Conservation (phyloP, 176 grass and related monocot genomes). For the Cenchrus fungigraminus region DNA sequence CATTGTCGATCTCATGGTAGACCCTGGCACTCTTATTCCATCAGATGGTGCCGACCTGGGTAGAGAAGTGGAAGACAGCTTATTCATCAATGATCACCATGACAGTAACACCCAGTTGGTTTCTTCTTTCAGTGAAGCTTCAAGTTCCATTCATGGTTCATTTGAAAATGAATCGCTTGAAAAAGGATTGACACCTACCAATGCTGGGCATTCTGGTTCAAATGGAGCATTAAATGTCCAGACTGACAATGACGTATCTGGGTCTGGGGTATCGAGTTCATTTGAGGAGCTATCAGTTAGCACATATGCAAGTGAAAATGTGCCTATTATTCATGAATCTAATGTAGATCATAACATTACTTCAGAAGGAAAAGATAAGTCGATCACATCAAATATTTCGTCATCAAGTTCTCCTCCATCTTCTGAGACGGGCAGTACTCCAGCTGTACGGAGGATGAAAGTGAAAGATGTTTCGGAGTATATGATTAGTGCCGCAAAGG, state of each 20-base stretch:
- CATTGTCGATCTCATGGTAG: slow-evolving; percentile 95
- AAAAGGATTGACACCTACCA: slow-evolving; percentile 45
- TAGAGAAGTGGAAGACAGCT: slow-evolving; percentile 67
- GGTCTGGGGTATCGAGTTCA: slow-evolving; percentile 49
- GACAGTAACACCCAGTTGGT: slow-evolving; percentile 44
- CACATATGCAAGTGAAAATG: slow-evolving; percentile 42
- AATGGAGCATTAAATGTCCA: slow-evolving; percentile 33
- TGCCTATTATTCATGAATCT: slow-evolving; percentile 48
- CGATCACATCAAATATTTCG: slow-evolving; percentile 38
- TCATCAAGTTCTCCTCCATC: slow-evolving; percentile 56
- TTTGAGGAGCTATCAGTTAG: slow-evolving; percentile 43
- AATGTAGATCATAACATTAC: slow-evolving; percentile 32
- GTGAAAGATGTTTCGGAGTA: slow-evolving; percentile 98
- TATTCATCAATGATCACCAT: slow-evolving; percentile 48
- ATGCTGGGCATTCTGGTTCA: slow-evolving; percentile 33
- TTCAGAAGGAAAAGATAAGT: slow-evolving; percentile 51
- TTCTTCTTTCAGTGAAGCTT: slow-evolving; percentile 57
- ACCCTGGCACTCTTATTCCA: slow-evolving; percentile 93
- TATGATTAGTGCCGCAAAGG: slow-evolving; percentile 99
- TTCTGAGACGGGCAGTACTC: slow-evolving; percentile 40
- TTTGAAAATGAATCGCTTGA: slow-evolving; percentile 41
- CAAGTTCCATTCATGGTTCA: slow-evolving; percentile 56
- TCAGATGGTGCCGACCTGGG: slow-evolving; percentile 69
- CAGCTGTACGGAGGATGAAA: slow-evolving; percentile 76
- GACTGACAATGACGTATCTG: slow-evolving; percentile 42